Evolutionary conservation across 495 filamentous ascomycete species (phyloP), one percentile per base, ranked within the genome.

Genomic region (Monascus purpureus): DNA sequence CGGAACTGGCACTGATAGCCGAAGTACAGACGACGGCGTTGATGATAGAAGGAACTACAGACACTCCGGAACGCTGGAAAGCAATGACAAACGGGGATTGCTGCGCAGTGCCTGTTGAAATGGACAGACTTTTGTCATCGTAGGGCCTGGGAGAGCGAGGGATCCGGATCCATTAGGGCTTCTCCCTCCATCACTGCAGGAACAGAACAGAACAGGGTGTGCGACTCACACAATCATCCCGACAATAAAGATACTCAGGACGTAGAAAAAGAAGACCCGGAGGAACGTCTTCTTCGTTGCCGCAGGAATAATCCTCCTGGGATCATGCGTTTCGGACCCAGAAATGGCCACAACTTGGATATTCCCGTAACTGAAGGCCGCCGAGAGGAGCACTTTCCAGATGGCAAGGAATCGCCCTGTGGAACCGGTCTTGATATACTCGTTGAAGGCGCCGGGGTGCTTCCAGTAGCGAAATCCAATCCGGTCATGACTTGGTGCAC

Each of bases 211-310:
- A n/a, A n/a, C n/a, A n/a, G n/a, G n/a, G n/a, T n/a, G n/a, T n/a
- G n/a, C n/a, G n/a, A n/a, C n/a, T n/a, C n/a, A n/a, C n/a, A 64
- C 49, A 8, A 59, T 39, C 6, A 69, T 48, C 22, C 65, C 65
- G 38, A 69, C 63, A 8, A 52, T 53, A 23, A 69, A 53, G 11
- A 55, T 52, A 7, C 55, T 55, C 7, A 65, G 31, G 24, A 55
- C 42, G 53, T 84, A 85, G 60, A 87, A 85, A 55, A 85, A 66
- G 32, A 72, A 42, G 46, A 87, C 79, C 36, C 81, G 75, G 64
- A 74, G 80, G 52, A 87, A 83, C 25, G 79, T 77, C 39, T 80
- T 71, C 32, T 71, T 73, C n/a, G 73, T 72, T 13, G 81, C 81
- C 42, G 65, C 63, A 22, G 80, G 80, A 33, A 86, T 72, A 19